Conservation (phyloP, 495 filamentous ascomycete species). For the Umbilicaria muhlenbergii region DNA sequence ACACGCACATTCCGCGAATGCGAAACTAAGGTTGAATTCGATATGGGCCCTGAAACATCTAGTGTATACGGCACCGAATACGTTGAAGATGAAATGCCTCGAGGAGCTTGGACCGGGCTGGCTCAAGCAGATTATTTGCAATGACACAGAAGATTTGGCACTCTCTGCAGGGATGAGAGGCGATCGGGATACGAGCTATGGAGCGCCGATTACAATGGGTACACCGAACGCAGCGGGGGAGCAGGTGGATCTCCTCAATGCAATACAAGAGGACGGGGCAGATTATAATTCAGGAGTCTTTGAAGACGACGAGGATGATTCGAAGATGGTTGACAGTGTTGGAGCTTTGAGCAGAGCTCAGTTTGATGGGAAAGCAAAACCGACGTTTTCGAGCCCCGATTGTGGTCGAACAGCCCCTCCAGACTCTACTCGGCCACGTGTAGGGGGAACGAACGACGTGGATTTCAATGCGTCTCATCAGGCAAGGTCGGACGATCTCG, state of each 20-base stretch:
- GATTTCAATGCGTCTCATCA: conserved; percentile 16
- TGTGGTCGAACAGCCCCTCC: neutral
- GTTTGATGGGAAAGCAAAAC: conserved; percentile 1
- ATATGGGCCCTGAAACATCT: conserved; percentile 91
- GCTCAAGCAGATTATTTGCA: conserved; percentile 60
- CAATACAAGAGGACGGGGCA: conserved; percentile 25
- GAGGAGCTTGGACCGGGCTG: conserved; percentile 63
- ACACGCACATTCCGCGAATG: conserved; percentile 64
- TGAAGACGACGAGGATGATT: conserved; percentile 49
- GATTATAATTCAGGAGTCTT: conserved; percentile 16
- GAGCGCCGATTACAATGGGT: conserved; percentile 34
- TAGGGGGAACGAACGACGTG: neutral
- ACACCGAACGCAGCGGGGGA: conserved; percentile 51
- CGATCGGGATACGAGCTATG: conserved; percentile 20
- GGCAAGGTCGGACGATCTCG: conserved; percentile 60
- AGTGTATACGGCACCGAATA: conserved; percentile 46
- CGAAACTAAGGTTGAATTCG: conserved; percentile 58
- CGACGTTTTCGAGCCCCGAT: neutral
- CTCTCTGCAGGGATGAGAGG: conserved; percentile 13
- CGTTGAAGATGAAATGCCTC: conserved; percentile 58
- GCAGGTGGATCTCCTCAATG: conserved; percentile 50
- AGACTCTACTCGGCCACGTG: neutral
- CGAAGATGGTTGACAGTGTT: conserved; percentile 42
- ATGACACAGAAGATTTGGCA: conserved; percentile 25
- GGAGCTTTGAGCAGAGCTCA: conserved; percentile 19